Base-by-base conservation (phyloP, 371 early-diverging fungal species). In the Dentiscutata heterogama region DNA sequence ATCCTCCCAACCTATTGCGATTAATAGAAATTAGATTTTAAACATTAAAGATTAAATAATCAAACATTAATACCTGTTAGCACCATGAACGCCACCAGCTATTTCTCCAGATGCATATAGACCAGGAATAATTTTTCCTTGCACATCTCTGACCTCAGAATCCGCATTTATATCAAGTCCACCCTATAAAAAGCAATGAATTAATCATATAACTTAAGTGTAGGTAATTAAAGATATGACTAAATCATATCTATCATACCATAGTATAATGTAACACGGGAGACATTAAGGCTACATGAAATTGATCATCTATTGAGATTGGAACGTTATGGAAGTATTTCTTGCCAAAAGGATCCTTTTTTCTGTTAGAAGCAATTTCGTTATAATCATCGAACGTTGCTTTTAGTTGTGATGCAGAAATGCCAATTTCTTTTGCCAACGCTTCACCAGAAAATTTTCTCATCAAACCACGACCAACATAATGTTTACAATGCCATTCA, bases 261-360 rank as follows among this genome's bases (percentile, higher is more conserved):
- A 98, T 98, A 31, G 98, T 97, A 83, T 96, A 98, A 88, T 98
- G 99, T 65, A 97, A 92, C 50, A 96, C 96, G 29, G 98, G 98
- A 80, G 95, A 93, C 91, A 98, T 95, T 39, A 92, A 88, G 27
- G 96, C 95, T 80, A 97, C 97, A 86, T 95, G 90, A 85, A 95
- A 95, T 88, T 93, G 88, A 80, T 92, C 92, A 73, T 89, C 85
- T 89, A 92, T 92, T 79, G 88, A 90, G 87, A 91, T 94, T 82
- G 96, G 96, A 8, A 89, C 83, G 83, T 95, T 95, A 84, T 93
- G 93, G 88, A 95, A 95, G 92, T 95, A 98, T 85, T 92, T 94
- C 88, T 97, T 97, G 83, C 97, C 97, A 90, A 94, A 97, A 78
- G 94, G 94, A 86, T 95, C 95, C 83, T 91, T 93, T 82, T 83